Base-by-base conservation (phyloP, 768 basidiomycete species). In the Ramaria sp. region DNA sequence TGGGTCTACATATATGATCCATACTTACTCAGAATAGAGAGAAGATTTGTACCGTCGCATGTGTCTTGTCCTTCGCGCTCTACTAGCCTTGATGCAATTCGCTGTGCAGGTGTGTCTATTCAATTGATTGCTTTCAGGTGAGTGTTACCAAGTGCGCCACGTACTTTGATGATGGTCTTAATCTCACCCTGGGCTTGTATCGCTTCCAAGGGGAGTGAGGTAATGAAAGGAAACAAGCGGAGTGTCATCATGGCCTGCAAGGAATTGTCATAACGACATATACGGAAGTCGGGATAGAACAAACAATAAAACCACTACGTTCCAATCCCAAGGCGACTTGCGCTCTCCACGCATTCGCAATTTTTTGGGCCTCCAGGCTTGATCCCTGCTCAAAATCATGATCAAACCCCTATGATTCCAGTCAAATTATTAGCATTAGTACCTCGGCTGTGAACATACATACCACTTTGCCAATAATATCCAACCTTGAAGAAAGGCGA, bases 361-460 rank as follows among this genome's bases (percentile, higher is more conserved):
- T 71, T 37, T 57, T 54, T 42, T 60, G 52, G 12, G 70, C 69
- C 30, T 69, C 71, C 7, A 60, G 61, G 51, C 63, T 64, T 54
- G 64, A 57, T 19, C 70, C 71, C 13, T 64, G 61, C 39, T 64
- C 59, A 62, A 76, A 75, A 61, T 73, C 69, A 63, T 75, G 70
- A n/a, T 69, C 71, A 47, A 75, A 74, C 0, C 64, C 57, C 39
- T 49, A 42, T 17, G 43, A 24, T 43, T 37, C 10, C 7, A 39
- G 33, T 58, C 34, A 37, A 5, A 20, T 11, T 7, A 17, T 47
- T 39, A 11, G 12, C 27, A 7, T 7, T 33, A 15, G 4, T 34
- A 4, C 22, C 7, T 19, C n/a, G 30, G 4, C 30, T 52, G n/a
- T 17, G 10, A 9, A 12, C n/a, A 9, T 34, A 39, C 46, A 39